Evolutionary conservation across 495 filamentous ascomycete species (phyloP).

Genomic region (Arthonia radiata): DNA sequence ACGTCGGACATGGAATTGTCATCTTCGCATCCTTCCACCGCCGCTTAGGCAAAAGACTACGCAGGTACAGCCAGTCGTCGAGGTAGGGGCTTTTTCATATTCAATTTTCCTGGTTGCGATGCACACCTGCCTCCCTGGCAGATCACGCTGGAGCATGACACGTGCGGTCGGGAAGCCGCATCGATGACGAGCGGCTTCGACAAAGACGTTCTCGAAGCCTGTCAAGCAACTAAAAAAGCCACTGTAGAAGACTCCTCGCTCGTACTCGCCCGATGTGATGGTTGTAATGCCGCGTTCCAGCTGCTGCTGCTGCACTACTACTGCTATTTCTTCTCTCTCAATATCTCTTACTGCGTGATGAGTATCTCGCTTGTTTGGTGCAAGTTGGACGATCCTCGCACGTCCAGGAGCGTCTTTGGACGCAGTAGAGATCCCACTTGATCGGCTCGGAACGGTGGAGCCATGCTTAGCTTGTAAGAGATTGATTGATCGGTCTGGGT

Average conservation of each 20-base stretch:
- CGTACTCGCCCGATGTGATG: slow-evolving; percentile 11
- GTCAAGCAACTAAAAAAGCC: slow-evolving; percentile 9
- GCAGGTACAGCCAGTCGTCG: slow-evolving; percentile 8
- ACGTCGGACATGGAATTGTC: slow-evolving; percentile 8
- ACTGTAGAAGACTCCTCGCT: slow-evolving; percentile 10
- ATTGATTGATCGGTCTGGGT: no score
- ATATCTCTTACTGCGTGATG: slow-evolving; percentile 3
- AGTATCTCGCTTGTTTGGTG: slow-evolving; percentile 2
- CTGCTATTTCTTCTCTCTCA: slow-evolving; percentile 6
- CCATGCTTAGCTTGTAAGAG: no score
- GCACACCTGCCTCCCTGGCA: no score
- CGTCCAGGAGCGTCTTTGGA: slow-evolving; percentile 7
- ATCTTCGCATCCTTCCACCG: slow-evolving; percentile 9
- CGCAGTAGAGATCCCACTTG: slow-evolving; percentile 12
- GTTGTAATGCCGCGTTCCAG: slow-evolving; percentile 7
- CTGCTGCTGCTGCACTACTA: slow-evolving; percentile 7
- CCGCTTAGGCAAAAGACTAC: slow-evolving; percentile 3
- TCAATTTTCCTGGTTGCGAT: no score
- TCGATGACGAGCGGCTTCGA: no score
- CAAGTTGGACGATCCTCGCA: slow-evolving; percentile 6
- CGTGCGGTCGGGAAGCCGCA: no score
- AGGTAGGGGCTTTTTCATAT: no score
- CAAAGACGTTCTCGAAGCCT: slow-evolving; percentile 8
- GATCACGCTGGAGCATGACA: no score
- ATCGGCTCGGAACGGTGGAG: slow-evolving; percentile 10